Evolutionary conservation across 345 rosid genomes (phyloP), one percentile per base, ranked within the genome.

Genomic region (Noccaea caerulescens): DNA sequence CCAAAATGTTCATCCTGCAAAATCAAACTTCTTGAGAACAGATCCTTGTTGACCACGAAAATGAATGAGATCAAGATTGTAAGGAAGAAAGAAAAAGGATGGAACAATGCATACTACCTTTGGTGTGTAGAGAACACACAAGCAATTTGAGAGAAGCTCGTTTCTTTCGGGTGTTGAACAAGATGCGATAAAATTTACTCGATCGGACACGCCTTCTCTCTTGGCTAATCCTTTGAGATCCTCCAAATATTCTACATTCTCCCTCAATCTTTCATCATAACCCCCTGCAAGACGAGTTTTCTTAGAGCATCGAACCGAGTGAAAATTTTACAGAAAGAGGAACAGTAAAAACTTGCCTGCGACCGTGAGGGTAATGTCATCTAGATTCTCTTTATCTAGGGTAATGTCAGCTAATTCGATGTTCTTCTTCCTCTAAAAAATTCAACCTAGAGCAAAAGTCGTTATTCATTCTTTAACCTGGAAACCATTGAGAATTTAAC

Each of bases 381-480:
- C 11, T 11, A 41, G 13, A 41, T 11, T 11, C 13, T 41, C 13
- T 4, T 41, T 41, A 10, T 41, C 13, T 39, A 39, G 44, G 44
- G 44, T 39, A 10, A 39, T 10, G 13, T 10, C 13, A 41, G 49
- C 95, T 62, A 88, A 71, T 5, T 82, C 82, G 37, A 88, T 83
- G 66, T 85, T 85, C 85, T 85, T 87, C 75, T 89, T 89, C 80
- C 86, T 82, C 75, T 86, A 89, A 45, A 83, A 84, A 85, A 79
- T 83, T 84, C 23, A 46, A 43, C 14, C 46, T 43, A 12, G 2
- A 12, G 7, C 7, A 4, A 6, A 43, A 43, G 46, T 43, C n/a
- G 16, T 12, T 11, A 12, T 12, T 43, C 7, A 43, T 11, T 43
- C 16, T 12, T 1, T n/a, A 4, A 5, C 49, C 49, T 44, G 44